Base-by-base conservation (phyloP, 192 early-diverging fungal genomes). In the Backusella westeae region DNA sequence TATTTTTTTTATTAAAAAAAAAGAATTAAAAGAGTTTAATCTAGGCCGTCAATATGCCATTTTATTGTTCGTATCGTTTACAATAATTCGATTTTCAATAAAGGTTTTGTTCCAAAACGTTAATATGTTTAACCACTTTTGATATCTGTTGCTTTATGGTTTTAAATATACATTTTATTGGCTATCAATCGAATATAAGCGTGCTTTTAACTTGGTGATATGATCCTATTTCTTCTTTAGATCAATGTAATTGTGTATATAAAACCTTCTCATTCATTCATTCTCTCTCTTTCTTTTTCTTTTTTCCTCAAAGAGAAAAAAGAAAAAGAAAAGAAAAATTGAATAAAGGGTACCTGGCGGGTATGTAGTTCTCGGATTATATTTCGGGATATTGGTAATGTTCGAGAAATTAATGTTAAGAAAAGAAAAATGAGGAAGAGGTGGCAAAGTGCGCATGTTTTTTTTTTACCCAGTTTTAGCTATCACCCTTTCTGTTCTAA, bases 11-110 rank as follows among this genome's bases (percentile, higher is more conserved):
- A 49, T 49, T 49, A 63, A 63, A 29, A 63, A 10, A 26, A 21
- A 26, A 52, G 5, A 56, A 21, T 26, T 59, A 59, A 29, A 26
- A 9, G 9, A 3, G 53, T 26, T 26, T 59, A 23, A 59, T 26
- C 56, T 59, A 59, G 56, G 56, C 56, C 56, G 56, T 59, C n/a
- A 26, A 63, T 63, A 63, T 63, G 56, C 56, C 56, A 29, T 29
- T 10, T 14, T 63, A n/a, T 9, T 63, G 56, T 29, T 63, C 56
- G 21, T 63, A 29, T 8, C 10, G 23, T 63, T 63, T 10, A 9
- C 12, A 63, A 26, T 63, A 14, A 63, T 63, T 29, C 10, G 12
- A 14, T 0, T 26, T 63, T 63, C 56, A 12, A 23, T 29, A 63
- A 26, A 63, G 7, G 23, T 5, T 10, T 63, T 12, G 12, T 4